Base-by-base conservation (phyloP, 1,139 yeast genomes). In the Hyphopichia buzzinii region DNA sequence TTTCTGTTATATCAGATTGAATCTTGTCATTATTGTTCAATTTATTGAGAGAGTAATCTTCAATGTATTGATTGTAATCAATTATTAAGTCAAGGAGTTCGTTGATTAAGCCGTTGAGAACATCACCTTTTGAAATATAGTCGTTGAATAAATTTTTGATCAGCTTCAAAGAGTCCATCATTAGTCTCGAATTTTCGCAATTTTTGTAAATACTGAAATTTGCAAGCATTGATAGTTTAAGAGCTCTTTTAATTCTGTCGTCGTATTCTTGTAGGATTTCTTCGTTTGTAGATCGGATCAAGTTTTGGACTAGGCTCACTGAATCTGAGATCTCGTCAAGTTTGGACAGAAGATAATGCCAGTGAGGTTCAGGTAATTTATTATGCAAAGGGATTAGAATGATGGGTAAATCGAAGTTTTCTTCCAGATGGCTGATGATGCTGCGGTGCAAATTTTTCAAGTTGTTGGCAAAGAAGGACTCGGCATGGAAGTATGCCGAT, bases 41-140 rank as follows among this genome's bases (percentile, higher is more conserved):
- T 12, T 14, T 8, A 5, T 10, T 16, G 17, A 16, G 11, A 12
- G 13, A 10, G 6, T 12, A 27, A 28, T 43, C 39, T 15, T 43
- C 49, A 8, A 40, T 37, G 15, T 39, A 41, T 22, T 39, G 37
- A 30, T 49, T 46, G 44, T 45, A 47, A 34, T 49, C 54, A 33
- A 42, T 47, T 29, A 49, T 34, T 29, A 46, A 32, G 29, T 50
- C 50, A 21, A 47, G 45, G 13, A 50, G 43, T 2, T 33, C 41
- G 35, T 49, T 46, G 17, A 49, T 39, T 12, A 39, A 35, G 10
- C 31, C 36, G 34, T 48, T 38, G 23, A 50, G 36, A 4, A 42
- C 42, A 22, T 42, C 45, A 5, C 49, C 47, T 31, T 44, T 44
- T 21, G 22, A 10, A n/a, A 15, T 15, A 5, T 17, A 19, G 16